Conservation (phyloP, 805 yeast genomes). For the Starmerella potacharoeniae region DNA sequence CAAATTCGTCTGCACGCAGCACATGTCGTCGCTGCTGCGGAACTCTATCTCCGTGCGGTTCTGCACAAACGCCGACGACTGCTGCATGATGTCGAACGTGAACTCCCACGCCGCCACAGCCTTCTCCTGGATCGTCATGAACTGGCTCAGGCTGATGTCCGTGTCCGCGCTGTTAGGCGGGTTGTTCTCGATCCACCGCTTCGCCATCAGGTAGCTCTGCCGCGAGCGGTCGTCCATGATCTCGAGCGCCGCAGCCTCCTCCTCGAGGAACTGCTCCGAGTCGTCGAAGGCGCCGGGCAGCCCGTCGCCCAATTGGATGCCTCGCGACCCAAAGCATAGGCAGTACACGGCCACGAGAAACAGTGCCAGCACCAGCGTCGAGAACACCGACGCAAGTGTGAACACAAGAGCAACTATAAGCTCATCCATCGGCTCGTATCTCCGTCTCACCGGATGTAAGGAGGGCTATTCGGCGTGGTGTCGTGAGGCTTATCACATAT, state of each 20-base stretch:
- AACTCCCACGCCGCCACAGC: conserved; percentile 90
- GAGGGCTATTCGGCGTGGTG: background rate
- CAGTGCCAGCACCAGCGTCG: conserved; percentile 9
- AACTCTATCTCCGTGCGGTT: conserved; percentile 48
- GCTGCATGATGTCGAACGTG: conserved; percentile 36
- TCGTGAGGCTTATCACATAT: background rate
- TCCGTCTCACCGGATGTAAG: background rate
- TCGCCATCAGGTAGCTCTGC: conserved; percentile 55
- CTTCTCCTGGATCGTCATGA: conserved; percentile 64
- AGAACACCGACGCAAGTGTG: conserved; percentile 9
- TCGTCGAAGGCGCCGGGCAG: conserved; percentile 55
- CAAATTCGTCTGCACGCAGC: conserved; percentile 65
- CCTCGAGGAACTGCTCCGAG: conserved; percentile 47
- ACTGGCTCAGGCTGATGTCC: conserved; percentile 44
- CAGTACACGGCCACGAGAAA: conserved; percentile 10
- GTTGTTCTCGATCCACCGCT: conserved; percentile 34
- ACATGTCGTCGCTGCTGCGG: conserved; percentile 38
- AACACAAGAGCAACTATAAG: conserved; percentile 7
- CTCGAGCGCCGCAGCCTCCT: conserved; percentile 50
- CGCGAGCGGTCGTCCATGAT: conserved; percentile 44
- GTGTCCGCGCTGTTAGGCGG: conserved; percentile 36
- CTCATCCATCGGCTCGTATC: conserved; percentile 5
- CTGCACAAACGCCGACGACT: conserved; percentile 45
- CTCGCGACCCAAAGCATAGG: conserved; percentile 18
- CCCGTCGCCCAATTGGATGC: conserved; percentile 32